Evolutionary conservation across 2,329 filamentous ascomycete genomes (phyloP).

Genomic region (Pezicula neosporulosa): DNA sequence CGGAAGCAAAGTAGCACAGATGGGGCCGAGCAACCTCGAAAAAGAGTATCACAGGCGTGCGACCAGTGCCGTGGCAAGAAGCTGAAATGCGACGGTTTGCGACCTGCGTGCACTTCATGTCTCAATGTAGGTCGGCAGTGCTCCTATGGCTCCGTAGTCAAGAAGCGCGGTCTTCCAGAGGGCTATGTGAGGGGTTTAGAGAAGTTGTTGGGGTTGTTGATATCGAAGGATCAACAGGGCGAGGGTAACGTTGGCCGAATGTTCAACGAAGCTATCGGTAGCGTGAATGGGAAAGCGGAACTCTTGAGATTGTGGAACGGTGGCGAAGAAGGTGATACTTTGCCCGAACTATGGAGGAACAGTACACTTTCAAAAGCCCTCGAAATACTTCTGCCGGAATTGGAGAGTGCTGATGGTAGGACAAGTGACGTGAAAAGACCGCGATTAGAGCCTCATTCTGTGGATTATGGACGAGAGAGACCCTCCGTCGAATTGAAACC

Average conservation of each 20-base stretch:
- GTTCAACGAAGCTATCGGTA: constrained; percentile 16
- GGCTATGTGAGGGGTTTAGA: constrained; percentile 75
- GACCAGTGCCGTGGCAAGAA: constrained; percentile 47
- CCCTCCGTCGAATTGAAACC: neutral
- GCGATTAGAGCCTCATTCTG: neutral
- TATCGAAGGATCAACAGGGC: constrained; percentile 5
- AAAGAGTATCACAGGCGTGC: constrained; percentile 43
- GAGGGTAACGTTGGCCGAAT: constrained; percentile 42
- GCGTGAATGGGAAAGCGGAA: constrained; percentile 37
- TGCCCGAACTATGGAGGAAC: constrained; percentile 9
- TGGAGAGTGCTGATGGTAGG: neutral
- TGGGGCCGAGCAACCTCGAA: neutral
- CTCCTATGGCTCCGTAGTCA: constrained; percentile 65
- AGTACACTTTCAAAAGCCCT: constrained; percentile 6
- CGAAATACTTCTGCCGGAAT: neutral
- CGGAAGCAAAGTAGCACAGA: neutral
- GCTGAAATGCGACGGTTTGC: constrained; percentile 55
- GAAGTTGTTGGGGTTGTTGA: constrained; percentile 42
- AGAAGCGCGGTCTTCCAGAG: constrained; percentile 72
- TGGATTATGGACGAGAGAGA: neutral
- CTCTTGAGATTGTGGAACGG: constrained; percentile 1
- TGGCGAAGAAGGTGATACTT: constrained; percentile 44
- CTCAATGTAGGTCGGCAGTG: constrained; percentile 43
- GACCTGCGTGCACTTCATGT: constrained; percentile 59
- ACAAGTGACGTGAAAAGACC: neutral